Conservation (phyloP, 164 flowering plant genomes). For the Paratinospora sagittata region DNA sequence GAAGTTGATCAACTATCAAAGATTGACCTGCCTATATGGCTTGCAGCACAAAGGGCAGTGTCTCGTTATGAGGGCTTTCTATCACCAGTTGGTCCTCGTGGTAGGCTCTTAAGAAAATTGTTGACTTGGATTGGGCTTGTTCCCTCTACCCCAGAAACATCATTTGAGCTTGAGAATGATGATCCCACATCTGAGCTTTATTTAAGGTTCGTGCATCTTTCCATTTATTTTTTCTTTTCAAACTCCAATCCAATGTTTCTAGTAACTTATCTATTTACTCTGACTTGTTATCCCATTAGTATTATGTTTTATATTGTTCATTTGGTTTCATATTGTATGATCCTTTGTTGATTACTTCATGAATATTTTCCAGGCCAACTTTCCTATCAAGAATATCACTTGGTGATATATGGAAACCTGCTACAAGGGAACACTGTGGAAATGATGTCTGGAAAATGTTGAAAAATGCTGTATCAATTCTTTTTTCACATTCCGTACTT, state of each 20-base stretch:
- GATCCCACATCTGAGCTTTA: conserved; percentile 40
- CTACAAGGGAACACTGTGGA: conserved; percentile 54
- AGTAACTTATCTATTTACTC: background rate
- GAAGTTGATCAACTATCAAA: conserved; percentile 37
- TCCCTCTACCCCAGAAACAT: conserved; percentile 45
- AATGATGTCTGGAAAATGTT: conserved; percentile 65
- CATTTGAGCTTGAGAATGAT: conserved; percentile 37
- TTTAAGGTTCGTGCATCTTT: conserved; percentile 40
- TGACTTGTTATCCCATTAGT: background rate
- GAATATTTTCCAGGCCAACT: conserved; percentile 53
- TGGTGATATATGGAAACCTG: conserved; percentile 90
- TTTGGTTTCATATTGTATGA: background rate
- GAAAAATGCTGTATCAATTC: conserved; percentile 60
- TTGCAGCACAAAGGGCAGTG: conserved; percentile 88
- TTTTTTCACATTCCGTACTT: conserved; percentile 66
- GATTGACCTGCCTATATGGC: conserved; percentile 71
- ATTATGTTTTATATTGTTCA: background rate
- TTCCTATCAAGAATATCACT: conserved; percentile 80
- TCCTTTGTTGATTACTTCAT: conserved; percentile 1
- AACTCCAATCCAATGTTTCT: background rate
- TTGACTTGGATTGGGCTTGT: conserved; percentile 62
- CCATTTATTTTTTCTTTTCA: background rate
- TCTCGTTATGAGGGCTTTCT: conserved; percentile 80
- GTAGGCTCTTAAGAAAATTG: conserved; percentile 66
- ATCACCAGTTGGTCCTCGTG: conserved; percentile 80